These are phyloP conservation scores for Paramyrothecium roridum DNA, from an alignment of 2,329 filamentous ascomycete species.

Conservation along the genomic window DNA sequence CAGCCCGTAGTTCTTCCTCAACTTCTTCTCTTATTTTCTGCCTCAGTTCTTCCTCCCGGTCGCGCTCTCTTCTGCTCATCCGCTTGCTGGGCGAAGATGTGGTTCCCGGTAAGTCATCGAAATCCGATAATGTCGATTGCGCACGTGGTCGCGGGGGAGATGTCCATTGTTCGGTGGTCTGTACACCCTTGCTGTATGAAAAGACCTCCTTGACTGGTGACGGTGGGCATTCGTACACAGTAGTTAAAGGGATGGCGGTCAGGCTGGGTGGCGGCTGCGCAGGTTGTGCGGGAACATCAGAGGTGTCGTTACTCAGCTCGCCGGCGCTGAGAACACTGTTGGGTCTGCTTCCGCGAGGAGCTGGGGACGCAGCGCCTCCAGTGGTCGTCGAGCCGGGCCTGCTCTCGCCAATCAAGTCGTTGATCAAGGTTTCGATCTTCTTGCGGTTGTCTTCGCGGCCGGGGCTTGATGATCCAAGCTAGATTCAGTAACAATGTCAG, in stretches of 20 bases:
- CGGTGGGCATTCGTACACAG: slow-evolving; percentile 77
- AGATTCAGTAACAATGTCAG: slow-evolving; percentile 7
- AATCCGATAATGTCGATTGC: slow-evolving; percentile 49
- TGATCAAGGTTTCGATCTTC: slow-evolving; percentile 83
- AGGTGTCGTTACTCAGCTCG: slow-evolving; percentile 74
- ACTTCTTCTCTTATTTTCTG: slow-evolving; percentile 84
- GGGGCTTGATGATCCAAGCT: slow-evolving; percentile 65
- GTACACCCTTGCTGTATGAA: slow-evolving; percentile 95
- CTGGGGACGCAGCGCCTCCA: slow-evolving; percentile 62
- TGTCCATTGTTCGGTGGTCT: slow-evolving; percentile 77
- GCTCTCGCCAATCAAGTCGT: slow-evolving; percentile 76
- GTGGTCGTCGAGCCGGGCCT: slow-evolving; percentile 67
- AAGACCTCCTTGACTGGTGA: slow-evolving; percentile 79
- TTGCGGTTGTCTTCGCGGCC: slow-evolving; percentile 66
- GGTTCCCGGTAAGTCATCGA: slow-evolving; percentile 54
- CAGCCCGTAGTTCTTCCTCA: slow-evolving; percentile 81
- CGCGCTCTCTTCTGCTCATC: slow-evolving; percentile 73
- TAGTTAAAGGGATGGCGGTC: slow-evolving; percentile 68
- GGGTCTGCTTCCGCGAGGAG: slow-evolving; percentile 69
- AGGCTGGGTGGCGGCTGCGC: slow-evolving; percentile 61
- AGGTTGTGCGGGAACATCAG: slow-evolving; percentile 52
- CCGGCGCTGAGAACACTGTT: slow-evolving; percentile 82
- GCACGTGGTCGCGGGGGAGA: slow-evolving; percentile 45
- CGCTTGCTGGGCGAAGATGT: slow-evolving; percentile 66
- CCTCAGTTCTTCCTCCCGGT: slow-evolving; percentile 85